Percentiles rank a stretch among this genome's conserved stretches.
These are phyloP conservation scores for Neofusicoccum cordaticola DNA, from an alignment of 2,329 filamentous ascomycete genomes.

Conservation along the genomic window DNA sequence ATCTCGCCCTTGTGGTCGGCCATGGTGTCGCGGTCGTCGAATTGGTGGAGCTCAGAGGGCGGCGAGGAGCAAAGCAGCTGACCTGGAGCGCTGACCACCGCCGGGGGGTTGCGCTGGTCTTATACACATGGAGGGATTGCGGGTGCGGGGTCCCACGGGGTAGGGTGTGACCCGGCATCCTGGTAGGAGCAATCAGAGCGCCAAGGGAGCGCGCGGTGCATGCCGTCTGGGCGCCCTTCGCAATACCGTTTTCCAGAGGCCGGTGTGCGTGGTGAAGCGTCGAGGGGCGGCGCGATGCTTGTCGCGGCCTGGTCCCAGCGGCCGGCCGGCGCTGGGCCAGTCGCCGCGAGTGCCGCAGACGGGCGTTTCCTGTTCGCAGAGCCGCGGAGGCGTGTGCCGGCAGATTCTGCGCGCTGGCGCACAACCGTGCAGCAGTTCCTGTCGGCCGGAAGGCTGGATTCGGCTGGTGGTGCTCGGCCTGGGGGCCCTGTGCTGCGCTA, in stretches of 20 bases:
- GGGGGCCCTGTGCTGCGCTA: background rate
- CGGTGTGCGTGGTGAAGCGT: background rate
- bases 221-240: background rate
- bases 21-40: background rate
- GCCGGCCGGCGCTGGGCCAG: background rate
- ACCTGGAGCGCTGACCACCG: background rate
- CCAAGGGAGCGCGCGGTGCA: background rate
- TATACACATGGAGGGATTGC: background rate
- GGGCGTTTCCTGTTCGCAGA: background rate
- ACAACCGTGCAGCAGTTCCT: background rate
- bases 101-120: background rate
- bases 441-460: background rate
- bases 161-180: background rate
- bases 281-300: background rate
- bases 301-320: background rate
- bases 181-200: background rate
- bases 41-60: background rate
- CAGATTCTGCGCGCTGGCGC: background rate
- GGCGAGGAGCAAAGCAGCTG: background rate
- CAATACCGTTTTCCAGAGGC: background rate
- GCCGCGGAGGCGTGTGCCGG: background rate
- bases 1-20: slow-evolving; percentile 3
- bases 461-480: background rate
- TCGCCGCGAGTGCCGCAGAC: background rate
- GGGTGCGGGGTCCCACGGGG: slow-evolving; percentile 9